Evolutionary conservation across 345 rosid species (phyloP).

Genomic region (Sonneratia alba): DNA sequence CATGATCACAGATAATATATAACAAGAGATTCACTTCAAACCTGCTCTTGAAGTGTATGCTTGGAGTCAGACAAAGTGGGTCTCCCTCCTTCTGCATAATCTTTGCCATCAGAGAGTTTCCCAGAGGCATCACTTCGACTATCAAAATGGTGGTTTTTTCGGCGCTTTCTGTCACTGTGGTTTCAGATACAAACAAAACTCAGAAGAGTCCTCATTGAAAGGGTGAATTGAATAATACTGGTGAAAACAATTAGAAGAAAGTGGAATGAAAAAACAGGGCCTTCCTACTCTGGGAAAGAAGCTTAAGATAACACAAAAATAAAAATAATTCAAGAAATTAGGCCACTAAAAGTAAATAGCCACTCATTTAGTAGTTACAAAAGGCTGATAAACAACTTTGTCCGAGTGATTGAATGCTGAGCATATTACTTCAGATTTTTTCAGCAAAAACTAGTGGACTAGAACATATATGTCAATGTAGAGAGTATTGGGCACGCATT

Average conservation of each 20-base stretch:
- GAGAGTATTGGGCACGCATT: not conserved
- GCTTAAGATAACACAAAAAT: not conserved
- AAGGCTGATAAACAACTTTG: not conserved
- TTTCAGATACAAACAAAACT: not conserved
- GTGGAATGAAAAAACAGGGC: too few relatives aligned
- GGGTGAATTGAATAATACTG: not conserved
- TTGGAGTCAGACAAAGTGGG: slow-evolving; percentile 31
- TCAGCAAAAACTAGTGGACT: not conserved
- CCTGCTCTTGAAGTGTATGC: slow-evolving; percentile 53
- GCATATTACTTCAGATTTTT: not conserved
- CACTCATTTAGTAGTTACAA: not conserved
- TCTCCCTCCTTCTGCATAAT: slow-evolving; percentile 37
- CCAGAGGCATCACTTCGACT: slow-evolving; percentile 50
- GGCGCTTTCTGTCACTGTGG: slow-evolving; percentile 43
- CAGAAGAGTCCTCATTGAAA: not conserved
- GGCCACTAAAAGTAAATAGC: not conserved
- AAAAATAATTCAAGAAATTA: not conserved
- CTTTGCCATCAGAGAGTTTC: slow-evolving; percentile 40
- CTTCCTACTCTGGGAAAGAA: not conserved
- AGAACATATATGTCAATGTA: not conserved
- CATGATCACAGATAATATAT: not conserved
- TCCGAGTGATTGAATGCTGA: not conserved
- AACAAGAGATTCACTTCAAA: slow-evolving; percentile 14
- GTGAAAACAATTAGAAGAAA: not conserved
- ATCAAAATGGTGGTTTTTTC: slow-evolving; percentile 41